Conservation (phyloP, 495 filamentous ascomycete genomes). For the Penicillium waksmanii region DNA sequence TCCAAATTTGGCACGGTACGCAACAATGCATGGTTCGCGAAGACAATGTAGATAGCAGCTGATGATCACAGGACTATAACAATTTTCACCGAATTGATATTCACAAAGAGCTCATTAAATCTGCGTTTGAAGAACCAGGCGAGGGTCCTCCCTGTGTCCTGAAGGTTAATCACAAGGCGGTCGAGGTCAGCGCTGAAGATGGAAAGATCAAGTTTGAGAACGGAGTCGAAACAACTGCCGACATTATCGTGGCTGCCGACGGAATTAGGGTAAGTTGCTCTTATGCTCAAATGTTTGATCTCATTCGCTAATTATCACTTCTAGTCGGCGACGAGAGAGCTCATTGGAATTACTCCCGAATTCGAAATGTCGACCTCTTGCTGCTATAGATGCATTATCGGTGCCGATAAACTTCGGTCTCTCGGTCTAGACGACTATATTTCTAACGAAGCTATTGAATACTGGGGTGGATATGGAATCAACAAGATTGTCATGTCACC, state of each 20-base stretch:
- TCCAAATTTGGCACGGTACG: slow-evolving; percentile 31
- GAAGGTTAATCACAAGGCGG: slow-evolving; percentile 32
- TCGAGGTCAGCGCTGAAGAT: slow-evolving; percentile 21
- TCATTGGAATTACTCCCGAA: slow-evolving; percentile 31
- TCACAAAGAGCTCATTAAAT: slow-evolving; percentile 32
- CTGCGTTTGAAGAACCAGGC: slow-evolving; percentile 28
- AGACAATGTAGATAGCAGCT: background rate
- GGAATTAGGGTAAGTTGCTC: slow-evolving; percentile 27
- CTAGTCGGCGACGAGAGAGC: slow-evolving; percentile 20
- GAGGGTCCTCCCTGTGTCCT: slow-evolving; percentile 23
- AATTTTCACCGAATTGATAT: slow-evolving; percentile 40
- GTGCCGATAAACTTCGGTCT: slow-evolving; percentile 30
- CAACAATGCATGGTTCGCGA: background rate
- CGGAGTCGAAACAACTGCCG: slow-evolving; percentile 18
- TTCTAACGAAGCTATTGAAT: slow-evolving; percentile 36
- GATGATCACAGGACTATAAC: slow-evolving; percentile 29
- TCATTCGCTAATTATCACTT: background rate
- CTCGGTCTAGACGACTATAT: slow-evolving; percentile 31
- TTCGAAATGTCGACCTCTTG: slow-evolving; percentile 34
- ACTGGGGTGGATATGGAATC: slow-evolving; percentile 39
- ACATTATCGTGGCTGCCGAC: slow-evolving; percentile 35
- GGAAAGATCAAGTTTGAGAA: slow-evolving; percentile 30
- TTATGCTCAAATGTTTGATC: background rate
- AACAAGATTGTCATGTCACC: slow-evolving; percentile 39
- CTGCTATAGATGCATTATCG: slow-evolving; percentile 36